Conservation (phyloP, 345 rosid genomes). For the Toxicodendron radicans region DNA sequence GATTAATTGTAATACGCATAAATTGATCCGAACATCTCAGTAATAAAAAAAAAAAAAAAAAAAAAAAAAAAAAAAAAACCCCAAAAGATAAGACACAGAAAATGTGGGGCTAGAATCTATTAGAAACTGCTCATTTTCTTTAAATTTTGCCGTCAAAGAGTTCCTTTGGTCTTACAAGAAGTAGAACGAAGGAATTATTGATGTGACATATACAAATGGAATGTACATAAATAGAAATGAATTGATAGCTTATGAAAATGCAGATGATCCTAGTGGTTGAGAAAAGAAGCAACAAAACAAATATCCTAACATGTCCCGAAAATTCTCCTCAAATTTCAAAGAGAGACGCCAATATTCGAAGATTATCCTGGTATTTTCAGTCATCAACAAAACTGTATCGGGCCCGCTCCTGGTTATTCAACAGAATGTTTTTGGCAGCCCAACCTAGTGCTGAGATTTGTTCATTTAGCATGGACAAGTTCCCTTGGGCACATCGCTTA, state of each 20-base stretch:
- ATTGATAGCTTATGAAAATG: not conserved
- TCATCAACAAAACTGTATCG: conserved; percentile 62
- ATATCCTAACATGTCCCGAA: not conserved
- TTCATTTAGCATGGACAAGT: conserved; percentile 33
- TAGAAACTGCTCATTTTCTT: not conserved
- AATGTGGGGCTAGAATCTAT: not conserved
- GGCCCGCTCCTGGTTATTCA: conserved; percentile 57
- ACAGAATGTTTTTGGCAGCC: conserved; percentile 61
- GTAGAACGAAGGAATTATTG: not conserved
- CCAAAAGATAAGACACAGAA: too few species aligned
- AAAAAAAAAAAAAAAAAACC: too few species aligned
- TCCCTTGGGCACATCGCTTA: conserved; percentile 32
- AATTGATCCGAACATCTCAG: too few species aligned
- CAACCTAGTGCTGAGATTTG: conserved; percentile 65
- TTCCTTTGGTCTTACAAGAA: not conserved
- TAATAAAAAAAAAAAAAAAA: too few species aligned
- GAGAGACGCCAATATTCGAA: conserved; percentile 8
- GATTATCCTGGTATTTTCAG: conserved; percentile 21
- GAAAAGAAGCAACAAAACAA: not conserved
- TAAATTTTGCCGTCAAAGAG: not conserved
- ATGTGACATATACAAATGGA: not conserved
- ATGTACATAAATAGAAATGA: not conserved
- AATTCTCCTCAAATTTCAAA: conserved; percentile 2
- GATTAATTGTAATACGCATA: too few species aligned
- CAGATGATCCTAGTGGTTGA: too few species aligned